Conservation (phyloP, 192 early-diverging fungal species). For the Linnemannia zychae region DNA sequence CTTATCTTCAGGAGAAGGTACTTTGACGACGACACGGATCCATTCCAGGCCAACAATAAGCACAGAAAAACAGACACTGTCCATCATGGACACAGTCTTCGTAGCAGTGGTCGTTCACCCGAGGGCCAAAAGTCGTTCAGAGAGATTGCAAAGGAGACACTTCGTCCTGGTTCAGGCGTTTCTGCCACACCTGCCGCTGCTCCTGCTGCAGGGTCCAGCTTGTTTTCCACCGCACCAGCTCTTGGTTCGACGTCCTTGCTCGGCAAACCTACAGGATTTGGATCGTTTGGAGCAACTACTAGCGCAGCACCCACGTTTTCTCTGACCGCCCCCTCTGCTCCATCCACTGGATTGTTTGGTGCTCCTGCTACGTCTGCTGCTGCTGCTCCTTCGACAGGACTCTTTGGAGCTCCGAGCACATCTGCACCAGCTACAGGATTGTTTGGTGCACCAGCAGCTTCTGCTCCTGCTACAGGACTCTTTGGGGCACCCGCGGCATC, state of each 20-base stretch:
- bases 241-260: not conserved
- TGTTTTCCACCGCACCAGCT: slow-evolving; percentile 9
- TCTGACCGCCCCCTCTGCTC: slow-evolving; percentile 12
- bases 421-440: not conserved
- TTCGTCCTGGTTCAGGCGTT: slow-evolving; percentile 20
- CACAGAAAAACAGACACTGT: slow-evolving; percentile 30
- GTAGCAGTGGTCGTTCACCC: not conserved
- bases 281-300: not conserved
- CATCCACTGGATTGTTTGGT: slow-evolving; percentile 14
- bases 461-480: not conserved
- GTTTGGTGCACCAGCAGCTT: not conserved
- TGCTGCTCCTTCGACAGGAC: not conserved
- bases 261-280: not conserved
- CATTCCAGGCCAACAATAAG: slow-evolving; percentile 43
- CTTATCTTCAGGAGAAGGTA: slow-evolving; percentile 47
- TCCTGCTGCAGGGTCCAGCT: slow-evolving; percentile 1
- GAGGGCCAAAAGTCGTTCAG: slow-evolving; percentile 39
- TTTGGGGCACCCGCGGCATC: not conserved
- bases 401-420: not conserved
- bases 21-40: slow-evolving; percentile 53
- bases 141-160: slow-evolving; percentile 44
- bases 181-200: not conserved
- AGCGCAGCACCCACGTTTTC: slow-evolving; percentile 19
- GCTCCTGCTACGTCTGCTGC: not conserved
- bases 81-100: slow-evolving; percentile 12